Percentiles rank a stretch among this genome's conserved stretches.
phyloP scores from a whole-genome alignment of 73 alveolate genomes.

The Stentor coeruleus region DNA sequence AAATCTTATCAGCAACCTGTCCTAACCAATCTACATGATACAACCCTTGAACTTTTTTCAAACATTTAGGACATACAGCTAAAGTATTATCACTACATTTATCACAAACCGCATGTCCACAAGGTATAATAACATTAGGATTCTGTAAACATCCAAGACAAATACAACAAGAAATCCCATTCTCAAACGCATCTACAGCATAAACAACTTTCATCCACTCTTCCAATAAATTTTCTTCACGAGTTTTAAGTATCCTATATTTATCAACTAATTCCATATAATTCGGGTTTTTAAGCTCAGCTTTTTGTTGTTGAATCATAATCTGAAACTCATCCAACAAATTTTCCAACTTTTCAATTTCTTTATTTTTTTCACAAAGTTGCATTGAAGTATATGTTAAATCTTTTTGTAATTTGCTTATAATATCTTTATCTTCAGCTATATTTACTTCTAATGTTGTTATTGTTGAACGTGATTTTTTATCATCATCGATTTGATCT shows the following conservation, averaged over 20 bases:
- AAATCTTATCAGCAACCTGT: background rate
- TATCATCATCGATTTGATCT: background rate
- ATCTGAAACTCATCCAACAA: no score
- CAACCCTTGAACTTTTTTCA: background rate
- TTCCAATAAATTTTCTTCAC: background rate
- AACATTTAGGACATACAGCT: background rate
- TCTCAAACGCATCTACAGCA: slow-evolving; percentile 1
- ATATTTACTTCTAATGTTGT: background rate
- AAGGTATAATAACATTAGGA: background rate
- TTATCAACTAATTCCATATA: background rate
- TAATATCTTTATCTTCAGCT: background rate
- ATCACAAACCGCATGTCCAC: slow-evolving; percentile 12
- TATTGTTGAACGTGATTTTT: background rate
- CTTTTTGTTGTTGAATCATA: no score
- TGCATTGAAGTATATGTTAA: no score
- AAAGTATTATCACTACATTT: background rate
- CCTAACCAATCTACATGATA: background rate
- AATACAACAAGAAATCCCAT: background rate
- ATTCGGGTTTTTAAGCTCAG: background rate
- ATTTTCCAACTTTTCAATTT: background rate
- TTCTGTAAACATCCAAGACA: background rate
- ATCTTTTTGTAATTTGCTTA: background rate
- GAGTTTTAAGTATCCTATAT: background rate
- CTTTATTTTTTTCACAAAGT: background rate
- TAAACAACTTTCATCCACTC: background rate